A percentile compares a stretch with the other conserved stretches of the same genome.
These are phyloP conservation scores for Cryphonectria japonica DNA, from an alignment of 2,329 filamentous ascomycete genomes.

Conservation along the genomic window DNA sequence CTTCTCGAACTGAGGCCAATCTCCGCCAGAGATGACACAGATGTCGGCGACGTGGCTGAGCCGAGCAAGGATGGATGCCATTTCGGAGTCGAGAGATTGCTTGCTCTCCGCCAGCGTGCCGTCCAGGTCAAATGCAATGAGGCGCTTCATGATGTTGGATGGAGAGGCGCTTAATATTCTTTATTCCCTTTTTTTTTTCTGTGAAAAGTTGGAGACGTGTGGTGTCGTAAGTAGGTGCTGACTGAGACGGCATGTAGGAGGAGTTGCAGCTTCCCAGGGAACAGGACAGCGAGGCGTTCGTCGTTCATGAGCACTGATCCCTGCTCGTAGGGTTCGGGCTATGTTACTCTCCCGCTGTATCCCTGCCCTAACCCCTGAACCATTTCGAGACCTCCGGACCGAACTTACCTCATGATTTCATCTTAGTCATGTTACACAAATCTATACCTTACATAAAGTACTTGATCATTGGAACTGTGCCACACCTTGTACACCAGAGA, in stretches of 20 bases:
- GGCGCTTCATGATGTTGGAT: constrained; percentile 20
- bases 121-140: constrained; percentile 30
- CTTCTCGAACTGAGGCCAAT: constrained; percentile 48
- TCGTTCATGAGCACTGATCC: neutral
- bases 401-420: neutral
- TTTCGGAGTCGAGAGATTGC: constrained; percentile 26
- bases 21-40: constrained; percentile 45
- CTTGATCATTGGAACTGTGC: neutral
- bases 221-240: neutral
- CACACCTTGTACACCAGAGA: neutral
- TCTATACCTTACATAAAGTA: neutral
- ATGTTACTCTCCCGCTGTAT: neutral
- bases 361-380: neutral
- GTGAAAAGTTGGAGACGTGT: neutral
- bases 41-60: constrained; percentile 45
- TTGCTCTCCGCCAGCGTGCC: constrained; percentile 31
- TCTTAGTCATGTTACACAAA: neutral
- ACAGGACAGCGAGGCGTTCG: constrained; percentile 2
- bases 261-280: neutral
- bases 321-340: neutral
- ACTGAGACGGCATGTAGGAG: neutral
- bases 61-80: constrained; percentile 25
- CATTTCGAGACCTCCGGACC: neutral
- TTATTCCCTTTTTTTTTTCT: no score
- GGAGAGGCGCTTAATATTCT: neutral